Conservation (phyloP, 768 basidiomycete genomes). For the Rhizopogon vesiculosus region DNA sequence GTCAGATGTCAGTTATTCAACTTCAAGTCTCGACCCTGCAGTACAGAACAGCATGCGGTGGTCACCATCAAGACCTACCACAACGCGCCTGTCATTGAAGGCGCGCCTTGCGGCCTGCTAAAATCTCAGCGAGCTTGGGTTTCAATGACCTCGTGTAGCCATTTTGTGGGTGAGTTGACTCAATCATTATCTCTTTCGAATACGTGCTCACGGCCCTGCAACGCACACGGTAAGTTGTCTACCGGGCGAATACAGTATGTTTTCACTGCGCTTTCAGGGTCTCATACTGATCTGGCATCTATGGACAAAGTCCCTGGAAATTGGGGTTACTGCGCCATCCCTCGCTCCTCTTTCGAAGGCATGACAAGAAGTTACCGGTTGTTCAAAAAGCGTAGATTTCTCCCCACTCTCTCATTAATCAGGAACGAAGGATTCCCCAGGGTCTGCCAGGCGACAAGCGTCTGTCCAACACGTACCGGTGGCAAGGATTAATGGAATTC, state of each 20-base stretch:
- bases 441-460: conserved; percentile 1
- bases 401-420: neutral
- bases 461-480: neutral
- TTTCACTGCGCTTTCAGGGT: neutral
- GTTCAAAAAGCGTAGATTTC: neutral
- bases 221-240: neutral
- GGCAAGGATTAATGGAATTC: neutral
- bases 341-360: neutral
- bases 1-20: neutral
- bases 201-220: neutral
- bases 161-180: neutral
- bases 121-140: neutral
- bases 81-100: neutral
- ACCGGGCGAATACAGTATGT: neutral
- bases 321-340: neutral
- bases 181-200: neutral
- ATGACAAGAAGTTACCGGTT: neutral
- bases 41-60: neutral
- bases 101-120: neutral
- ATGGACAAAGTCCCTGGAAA: neutral
- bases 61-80: neutral
- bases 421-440: neutral
- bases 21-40: neutral
- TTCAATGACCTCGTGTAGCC: neutral
- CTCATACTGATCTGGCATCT: neutral